Evolutionary conservation across 163 green algal species (phyloP).

Genomic region (Chlamydomonas reinhardtii): DNA sequence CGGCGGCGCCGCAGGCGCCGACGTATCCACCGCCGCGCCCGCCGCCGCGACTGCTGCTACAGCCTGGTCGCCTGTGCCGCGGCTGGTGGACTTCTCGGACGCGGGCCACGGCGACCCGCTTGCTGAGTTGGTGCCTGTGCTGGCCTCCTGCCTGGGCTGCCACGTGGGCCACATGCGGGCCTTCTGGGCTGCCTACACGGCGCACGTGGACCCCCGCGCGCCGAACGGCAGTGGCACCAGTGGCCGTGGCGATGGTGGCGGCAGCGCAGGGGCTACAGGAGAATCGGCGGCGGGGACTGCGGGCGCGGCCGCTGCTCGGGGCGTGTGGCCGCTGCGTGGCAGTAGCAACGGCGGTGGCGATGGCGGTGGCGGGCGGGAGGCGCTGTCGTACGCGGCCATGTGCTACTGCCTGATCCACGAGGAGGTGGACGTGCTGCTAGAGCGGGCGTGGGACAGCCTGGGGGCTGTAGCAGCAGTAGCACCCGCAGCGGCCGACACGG

Average conservation of each 20-base stretch:
- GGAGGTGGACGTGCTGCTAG: conserved; percentile 38
- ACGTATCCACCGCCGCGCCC: too few relatives aligned
- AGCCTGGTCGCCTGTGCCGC: neutral
- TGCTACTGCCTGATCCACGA: conserved; percentile 55
- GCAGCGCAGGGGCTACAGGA: neutral
- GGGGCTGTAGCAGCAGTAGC: neutral
- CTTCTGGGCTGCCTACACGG: conserved; percentile 37
- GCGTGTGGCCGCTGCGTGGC: too few relatives aligned
- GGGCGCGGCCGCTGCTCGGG: too few relatives aligned
- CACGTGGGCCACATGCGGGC: neutral
- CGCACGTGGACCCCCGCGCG: neutral
- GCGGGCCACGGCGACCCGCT: conserved; percentile 44
- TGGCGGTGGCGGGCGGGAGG: neutral
- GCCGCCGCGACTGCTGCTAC: too few relatives aligned
- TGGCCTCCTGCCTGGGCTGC: conserved; percentile 21
- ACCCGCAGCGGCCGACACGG: neutral
- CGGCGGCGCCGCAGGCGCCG: neutral
- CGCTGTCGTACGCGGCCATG: conserved; percentile 51
- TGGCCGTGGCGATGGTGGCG: neutral
- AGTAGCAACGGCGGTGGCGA: neutral
- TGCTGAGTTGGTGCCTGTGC: conserved; percentile 19
- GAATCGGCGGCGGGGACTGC: neutral
- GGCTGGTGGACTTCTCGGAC: conserved; percentile 42
- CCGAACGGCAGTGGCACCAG: too few relatives aligned
- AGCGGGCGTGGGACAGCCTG: neutral